Conservation (phyloP, 371 early-diverging fungal species). For the Rhizopus microsporus region DNA sequence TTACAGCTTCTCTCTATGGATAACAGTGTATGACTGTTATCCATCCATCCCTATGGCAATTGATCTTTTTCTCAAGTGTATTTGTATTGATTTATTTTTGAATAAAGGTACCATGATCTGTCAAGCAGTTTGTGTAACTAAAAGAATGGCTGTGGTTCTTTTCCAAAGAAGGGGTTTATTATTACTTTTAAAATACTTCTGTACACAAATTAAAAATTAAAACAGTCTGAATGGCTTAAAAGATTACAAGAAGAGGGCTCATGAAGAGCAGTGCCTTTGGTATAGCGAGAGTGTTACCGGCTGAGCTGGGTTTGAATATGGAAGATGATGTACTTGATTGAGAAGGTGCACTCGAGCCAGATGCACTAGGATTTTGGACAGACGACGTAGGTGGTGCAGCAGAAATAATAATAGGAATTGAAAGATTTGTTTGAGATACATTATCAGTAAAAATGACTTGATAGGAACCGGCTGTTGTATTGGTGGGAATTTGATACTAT, state of each 20-base stretch:
- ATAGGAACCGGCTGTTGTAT: slow-evolving; percentile 31
- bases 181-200: background rate
- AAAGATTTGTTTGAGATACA: slow-evolving; percentile 26
- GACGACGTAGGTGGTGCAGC: slow-evolving; percentile 23
- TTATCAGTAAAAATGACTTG: slow-evolving; percentile 32
- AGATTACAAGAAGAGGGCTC: background rate
- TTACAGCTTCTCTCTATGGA: too few species aligned
- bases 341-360: background rate
- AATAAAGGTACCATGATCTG: too few species aligned
- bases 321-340: slow-evolving; percentile 1
- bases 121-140: too few species aligned
- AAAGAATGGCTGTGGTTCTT: too few species aligned
- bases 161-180: too few species aligned
- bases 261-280: background rate
- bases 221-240: background rate
- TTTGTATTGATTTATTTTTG: too few species aligned
- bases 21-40: too few species aligned
- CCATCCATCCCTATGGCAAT: too few species aligned
- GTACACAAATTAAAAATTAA: background rate
- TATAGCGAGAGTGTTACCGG: background rate
- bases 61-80: too few species aligned
- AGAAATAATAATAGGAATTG: slow-evolving; percentile 32
- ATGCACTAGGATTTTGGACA: background rate
- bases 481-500: slow-evolving; percentile 38
- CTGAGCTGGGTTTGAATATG: background rate